Evolutionary conservation across 2,329 filamentous ascomycete species (phyloP), one percentile per base, ranked within the genome.

Genomic region (Fusarium buharicum): DNA sequence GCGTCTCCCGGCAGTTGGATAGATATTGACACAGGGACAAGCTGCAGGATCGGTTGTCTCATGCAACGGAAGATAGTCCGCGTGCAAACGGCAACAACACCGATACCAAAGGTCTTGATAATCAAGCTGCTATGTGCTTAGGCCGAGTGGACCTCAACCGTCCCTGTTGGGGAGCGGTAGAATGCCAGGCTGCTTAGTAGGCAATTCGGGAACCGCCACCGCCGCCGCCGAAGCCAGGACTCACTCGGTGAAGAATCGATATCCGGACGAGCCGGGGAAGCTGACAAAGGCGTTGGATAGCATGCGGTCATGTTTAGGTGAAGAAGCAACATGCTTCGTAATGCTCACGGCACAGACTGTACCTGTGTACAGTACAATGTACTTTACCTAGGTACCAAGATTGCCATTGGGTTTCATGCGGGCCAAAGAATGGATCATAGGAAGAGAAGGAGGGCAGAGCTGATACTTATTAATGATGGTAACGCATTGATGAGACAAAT

Each of bases 211-310:
- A 52, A 63, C 61, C 55, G 64, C 66, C 55, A 68, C 64, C 52
- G 22, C 41, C 17, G 28, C 59, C 20, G 60, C 67, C 54, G 68
- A 66, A 45, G 51, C 48, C 60, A 59, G 59, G 48, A 24, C 31
- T 55, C 28, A 67, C 64, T 70, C 60, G 68, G 64, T 70, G 66
- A 68, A 48, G 41, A 41, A 58, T 70, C 41, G 44, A 67, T 50
- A 60, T 54, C 59, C 68, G 68, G 62, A 22, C 60, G 28, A 61
- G 52, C 65, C 68, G 68, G 64, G 53, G 40, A 43, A 54, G 55
- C 59, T 66, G 53, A 67, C 58, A 66, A 64, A 55, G 48, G 55
- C 48, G 51, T 50, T 51, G 56, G 46, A 51, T 30, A 34, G 33
- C 45, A 24, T 59, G 55, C 38, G 18, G 39, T 40, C 30, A 36